phyloP scores from a whole-genome alignment of 306 rosid genomes.

The Lotus japonicus region DNA sequence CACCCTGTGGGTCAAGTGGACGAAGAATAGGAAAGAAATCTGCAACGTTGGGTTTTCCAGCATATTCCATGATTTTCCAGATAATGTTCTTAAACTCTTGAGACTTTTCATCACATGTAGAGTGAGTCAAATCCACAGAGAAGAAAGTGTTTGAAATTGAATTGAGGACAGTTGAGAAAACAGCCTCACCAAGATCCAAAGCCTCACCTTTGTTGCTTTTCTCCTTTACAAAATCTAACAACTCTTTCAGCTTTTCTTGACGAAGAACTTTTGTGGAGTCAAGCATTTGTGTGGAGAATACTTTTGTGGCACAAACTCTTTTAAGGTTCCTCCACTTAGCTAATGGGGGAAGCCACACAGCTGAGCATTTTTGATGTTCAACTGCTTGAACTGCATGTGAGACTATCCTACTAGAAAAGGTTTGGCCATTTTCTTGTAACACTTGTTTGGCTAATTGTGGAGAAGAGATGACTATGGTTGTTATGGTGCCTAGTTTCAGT shows the following conservation, averaged over 20 bases:
- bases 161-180: not conserved
- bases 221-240: constrained; percentile 5
- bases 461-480: constrained; percentile 6
- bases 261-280: not conserved
- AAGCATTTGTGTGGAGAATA: not conserved
- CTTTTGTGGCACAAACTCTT: not conserved
- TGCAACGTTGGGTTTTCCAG: not conserved
- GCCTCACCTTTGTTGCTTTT: not conserved
- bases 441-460: constrained; percentile 3
- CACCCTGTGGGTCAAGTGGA: constrained; percentile 1
- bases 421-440: not conserved
- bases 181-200: not conserved
- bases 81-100: not conserved
- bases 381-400: not conserved
- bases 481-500: not conserved
- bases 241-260: not conserved
- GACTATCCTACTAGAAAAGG: not conserved
- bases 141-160: not conserved
- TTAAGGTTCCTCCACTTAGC: not conserved
- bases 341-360: not conserved
- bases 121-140: constrained; percentile 1
- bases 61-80: not conserved
- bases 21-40: not conserved
- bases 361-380: not conserved
- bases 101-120: not conserved